Evolutionary conservation across 139 green algal genomes (phyloP), one percentile per base, ranked within the genome.

Genomic region (Ulvella scutata): DNA sequence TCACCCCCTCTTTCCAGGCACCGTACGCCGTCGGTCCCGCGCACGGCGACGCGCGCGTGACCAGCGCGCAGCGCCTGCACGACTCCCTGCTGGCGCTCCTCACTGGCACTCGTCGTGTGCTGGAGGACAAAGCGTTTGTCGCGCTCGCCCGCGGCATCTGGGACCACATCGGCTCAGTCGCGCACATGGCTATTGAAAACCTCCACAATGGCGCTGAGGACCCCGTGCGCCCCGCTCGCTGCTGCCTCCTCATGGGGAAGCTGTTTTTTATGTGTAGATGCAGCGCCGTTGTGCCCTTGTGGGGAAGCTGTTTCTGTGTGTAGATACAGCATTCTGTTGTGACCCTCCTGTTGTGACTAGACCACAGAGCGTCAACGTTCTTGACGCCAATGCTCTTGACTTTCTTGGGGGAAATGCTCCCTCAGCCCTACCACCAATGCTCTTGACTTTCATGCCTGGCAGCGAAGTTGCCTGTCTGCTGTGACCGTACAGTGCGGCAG

Each of bases 31-130:
- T 67, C 51, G 51, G n/a, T 26, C n/a, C 1, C 9, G 51, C 51
- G 9, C 31, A n/a, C 1, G 51, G 51, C 51, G 51, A 67, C 20
- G 51, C 51, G 0, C 51, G 51, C 51, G 51, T 67, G 51, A 67
- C 51, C n/a, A 36, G 51, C 51, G 51, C 51, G 1, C 51, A 67
- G 51, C 51, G 51, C 0, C 51, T 67, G 51, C 51, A 67, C 51
- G 51, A 67, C 51, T 67, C n/a, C 51, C 51, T 67, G 51, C 51
- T 67, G 13, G n/a, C 31, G 51, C 51, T 67, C n/a, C 51, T 67
- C 9, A 23, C 6, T 26, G 51, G 51, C 17, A 67, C 33, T n/a
- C 51, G 51, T 6, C 51, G 51, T 26, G 51, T 67, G 51, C 51
- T 67, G 13, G 51, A 67, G 51, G 51, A 67, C 2, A 67, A 67